Evolutionary conservation across 305 asterid species (phyloP).

Genomic region (Fraxinus platypoda): DNA sequence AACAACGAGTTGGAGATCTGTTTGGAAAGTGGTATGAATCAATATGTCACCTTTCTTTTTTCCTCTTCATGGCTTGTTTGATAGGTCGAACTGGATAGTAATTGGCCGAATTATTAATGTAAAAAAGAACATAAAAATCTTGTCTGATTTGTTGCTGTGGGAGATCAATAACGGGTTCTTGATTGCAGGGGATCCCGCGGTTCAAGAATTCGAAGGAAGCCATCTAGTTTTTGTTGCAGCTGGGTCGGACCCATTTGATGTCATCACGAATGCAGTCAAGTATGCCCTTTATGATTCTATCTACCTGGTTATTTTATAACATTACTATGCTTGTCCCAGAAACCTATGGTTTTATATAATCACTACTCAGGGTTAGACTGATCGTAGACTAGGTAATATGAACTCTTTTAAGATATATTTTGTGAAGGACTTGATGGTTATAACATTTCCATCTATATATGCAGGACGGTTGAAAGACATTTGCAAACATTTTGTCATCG

Average conservation of each 20-base stretch:
- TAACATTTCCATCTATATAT: constrained; percentile 12
- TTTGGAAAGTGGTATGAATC: constrained; percentile 73
- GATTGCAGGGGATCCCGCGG: constrained; percentile 73
- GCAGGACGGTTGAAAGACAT: constrained; percentile 76
- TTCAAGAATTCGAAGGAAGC: constrained; percentile 81
- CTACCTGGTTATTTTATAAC: neutral
- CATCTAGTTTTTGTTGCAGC: constrained; percentile 74
- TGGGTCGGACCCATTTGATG: constrained; percentile 89
- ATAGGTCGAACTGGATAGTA: too few relatives aligned
- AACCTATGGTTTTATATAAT: neutral
- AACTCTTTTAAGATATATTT: neutral
- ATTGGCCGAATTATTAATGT: too few relatives aligned
- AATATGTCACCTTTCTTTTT: neutral
- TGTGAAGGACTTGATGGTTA: constrained; percentile 15
- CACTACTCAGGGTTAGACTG: neutral
- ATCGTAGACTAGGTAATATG: neutral
- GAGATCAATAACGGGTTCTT: constrained; percentile 1
- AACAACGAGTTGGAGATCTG: constrained; percentile 76
- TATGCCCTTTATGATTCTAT: constrained; percentile 25
- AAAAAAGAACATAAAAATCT: neutral
- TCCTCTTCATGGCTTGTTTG: neutral
- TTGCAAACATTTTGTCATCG: constrained; percentile 74
- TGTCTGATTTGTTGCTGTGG: neutral
- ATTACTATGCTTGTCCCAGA: neutral
- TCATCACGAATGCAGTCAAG: constrained; percentile 85